phyloP scores from a whole-genome alignment of 257 asterid species.

The Solanum bukasovii region DNA sequence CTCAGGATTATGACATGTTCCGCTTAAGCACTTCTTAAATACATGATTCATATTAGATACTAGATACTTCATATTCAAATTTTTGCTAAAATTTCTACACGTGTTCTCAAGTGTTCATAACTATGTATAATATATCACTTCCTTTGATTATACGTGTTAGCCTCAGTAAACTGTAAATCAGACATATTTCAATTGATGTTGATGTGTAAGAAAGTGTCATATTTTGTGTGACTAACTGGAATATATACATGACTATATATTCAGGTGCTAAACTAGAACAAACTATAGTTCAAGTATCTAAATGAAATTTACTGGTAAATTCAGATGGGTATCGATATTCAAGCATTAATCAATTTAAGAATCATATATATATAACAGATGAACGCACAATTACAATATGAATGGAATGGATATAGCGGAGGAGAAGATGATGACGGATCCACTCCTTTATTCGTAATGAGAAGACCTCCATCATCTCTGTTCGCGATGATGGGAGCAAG shows the following conservation, averaged over 20 bases:
- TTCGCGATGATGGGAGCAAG: neutral
- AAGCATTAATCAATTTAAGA: neutral
- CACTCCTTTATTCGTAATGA: slow-evolving; percentile 16
- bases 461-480: slow-evolving; percentile 13
- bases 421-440: neutral
- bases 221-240: neutral
- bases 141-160: neutral
- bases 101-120: neutral
- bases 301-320: neutral
- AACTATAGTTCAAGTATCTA: neutral
- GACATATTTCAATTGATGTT: neutral
- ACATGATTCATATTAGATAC: neutral
- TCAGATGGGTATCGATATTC: neutral
- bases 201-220: neutral
- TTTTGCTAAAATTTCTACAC: neutral
- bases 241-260: neutral
- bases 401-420: slow-evolving; percentile 28
- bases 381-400: slow-evolving; percentile 12
- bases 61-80: neutral
- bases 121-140: neutral
- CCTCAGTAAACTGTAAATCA: neutral
- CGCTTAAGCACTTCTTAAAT: neutral
- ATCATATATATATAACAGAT: neutral
- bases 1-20: neutral
- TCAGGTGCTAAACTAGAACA: neutral